Evolutionary conservation across 2,329 filamentous ascomycete genomes (phyloP).

Genomic region (Alternaria conjuncta): DNA sequence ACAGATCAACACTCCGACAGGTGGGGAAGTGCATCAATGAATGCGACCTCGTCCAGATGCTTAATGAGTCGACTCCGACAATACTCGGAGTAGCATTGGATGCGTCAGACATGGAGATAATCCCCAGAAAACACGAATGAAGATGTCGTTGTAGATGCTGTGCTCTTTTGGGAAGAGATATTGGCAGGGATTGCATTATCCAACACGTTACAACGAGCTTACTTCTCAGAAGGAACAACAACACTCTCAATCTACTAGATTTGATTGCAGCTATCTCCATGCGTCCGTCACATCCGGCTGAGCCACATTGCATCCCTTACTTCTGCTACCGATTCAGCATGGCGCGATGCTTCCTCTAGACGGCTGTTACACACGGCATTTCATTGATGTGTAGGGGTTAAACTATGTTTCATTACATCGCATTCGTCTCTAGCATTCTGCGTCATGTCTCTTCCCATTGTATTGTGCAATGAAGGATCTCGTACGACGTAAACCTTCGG

Average conservation of each 20-base stretch:
- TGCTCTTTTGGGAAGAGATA: not conserved
- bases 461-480: not conserved
- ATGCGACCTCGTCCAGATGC: not conserved
- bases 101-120: not conserved
- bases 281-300: not conserved
- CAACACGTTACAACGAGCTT: constrained; percentile 1
- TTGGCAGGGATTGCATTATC: constrained; percentile 6
- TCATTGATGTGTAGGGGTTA: not conserved
- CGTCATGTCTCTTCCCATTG: not conserved
- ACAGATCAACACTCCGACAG: not conserved
- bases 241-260: not conserved
- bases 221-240: not conserved
- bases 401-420: not conserved
- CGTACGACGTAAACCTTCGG: not conserved
- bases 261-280: not conserved
- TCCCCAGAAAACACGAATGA: not conserved
- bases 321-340: not conserved
- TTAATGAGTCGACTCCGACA: not conserved
- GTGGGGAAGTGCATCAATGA: not conserved
- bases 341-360: not conserved
- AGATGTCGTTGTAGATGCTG: not conserved
- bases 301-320: not conserved
- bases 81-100: not conserved
- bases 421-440: not conserved
- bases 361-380: not conserved